Evolutionary conservation across 164 flowering plant genomes (phyloP).

Genomic region (Paratinospora sagittata): DNA sequence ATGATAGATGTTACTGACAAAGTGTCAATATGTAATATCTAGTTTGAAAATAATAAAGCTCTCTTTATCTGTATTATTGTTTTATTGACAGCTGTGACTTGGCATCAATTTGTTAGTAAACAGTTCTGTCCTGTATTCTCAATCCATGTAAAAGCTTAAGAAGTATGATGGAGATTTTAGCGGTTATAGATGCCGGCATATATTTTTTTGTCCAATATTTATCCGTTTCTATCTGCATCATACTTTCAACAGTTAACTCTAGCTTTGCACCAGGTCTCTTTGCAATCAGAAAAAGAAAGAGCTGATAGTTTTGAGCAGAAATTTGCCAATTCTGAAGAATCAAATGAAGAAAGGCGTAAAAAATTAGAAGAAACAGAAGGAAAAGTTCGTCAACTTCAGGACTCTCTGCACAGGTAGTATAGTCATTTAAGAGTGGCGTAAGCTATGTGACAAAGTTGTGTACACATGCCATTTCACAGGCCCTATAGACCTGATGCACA

Average conservation of each 20-base stretch:
- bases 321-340: constrained; percentile 38
- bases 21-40: not conserved
- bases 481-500: not conserved
- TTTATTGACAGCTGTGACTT: not conserved
- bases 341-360: constrained; percentile 49
- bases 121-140: not conserved
- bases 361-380: constrained; percentile 70
- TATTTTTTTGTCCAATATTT: not conserved
- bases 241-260: constrained; percentile 1
- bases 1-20: not conserved
- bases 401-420: constrained; percentile 52
- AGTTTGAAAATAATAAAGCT: not conserved
- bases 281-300: constrained; percentile 50
- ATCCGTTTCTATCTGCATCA: not conserved
- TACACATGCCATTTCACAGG: not conserved
- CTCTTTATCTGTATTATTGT: not conserved
- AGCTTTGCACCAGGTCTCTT: constrained; percentile 32
- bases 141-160: not conserved
- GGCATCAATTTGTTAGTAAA: not conserved
- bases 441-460: not conserved
- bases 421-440: not conserved
- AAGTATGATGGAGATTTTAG: not conserved
- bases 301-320: constrained; percentile 52
- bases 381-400: constrained; percentile 66
- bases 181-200: not conserved